Evolutionary conservation across 768 basidiomycete species (phyloP).

Genomic region (Hygrocybe coccinea): DNA sequence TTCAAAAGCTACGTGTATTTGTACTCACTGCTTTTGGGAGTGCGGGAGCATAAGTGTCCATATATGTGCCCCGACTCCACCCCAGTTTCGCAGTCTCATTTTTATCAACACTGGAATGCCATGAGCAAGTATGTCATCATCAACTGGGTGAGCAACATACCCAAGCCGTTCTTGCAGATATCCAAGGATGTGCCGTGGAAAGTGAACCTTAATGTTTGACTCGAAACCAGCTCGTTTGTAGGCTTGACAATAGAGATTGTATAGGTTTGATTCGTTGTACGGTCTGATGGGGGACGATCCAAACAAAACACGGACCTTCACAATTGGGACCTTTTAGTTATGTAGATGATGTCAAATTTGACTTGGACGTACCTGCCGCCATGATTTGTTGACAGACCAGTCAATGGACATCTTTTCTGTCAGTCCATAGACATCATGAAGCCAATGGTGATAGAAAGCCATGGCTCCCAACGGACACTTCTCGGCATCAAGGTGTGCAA

Average conservation of each 20-base stretch:
- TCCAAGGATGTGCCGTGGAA: too few species aligned
- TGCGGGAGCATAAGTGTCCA: conserved; percentile 20
- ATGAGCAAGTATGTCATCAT: background rate
- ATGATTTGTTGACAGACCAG: conserved; percentile 24
- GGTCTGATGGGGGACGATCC: too few species aligned
- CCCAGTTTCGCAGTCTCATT: conserved; percentile 22
- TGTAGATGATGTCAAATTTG: conserved; percentile 15
- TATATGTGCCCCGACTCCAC: conserved; percentile 22
- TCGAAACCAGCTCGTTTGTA: too few species aligned
- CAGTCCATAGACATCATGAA: conserved; percentile 22
- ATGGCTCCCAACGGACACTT: conserved; percentile 27
- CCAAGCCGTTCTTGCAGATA: conserved; percentile 21
- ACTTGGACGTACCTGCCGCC: conserved; percentile 22
- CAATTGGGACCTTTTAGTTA: conserved; percentile 21
- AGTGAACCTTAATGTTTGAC: too few species aligned
- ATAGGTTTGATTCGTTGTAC: too few species aligned
- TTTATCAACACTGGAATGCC: conserved; percentile 17
- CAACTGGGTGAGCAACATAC: conserved; percentile 7
- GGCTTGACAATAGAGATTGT: too few species aligned
- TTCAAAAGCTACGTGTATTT: too few species aligned
- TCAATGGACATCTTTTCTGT: conserved; percentile 18
- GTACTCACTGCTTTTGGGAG: conserved; percentile 21
- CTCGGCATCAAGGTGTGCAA: conserved; percentile 23
- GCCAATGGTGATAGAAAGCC: conserved; percentile 25
- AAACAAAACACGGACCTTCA: conserved; percentile 18